Evolutionary conservation across 2,329 filamentous ascomycete genomes (phyloP).

Genomic region (Sclerotinia trifoliorum): DNA sequence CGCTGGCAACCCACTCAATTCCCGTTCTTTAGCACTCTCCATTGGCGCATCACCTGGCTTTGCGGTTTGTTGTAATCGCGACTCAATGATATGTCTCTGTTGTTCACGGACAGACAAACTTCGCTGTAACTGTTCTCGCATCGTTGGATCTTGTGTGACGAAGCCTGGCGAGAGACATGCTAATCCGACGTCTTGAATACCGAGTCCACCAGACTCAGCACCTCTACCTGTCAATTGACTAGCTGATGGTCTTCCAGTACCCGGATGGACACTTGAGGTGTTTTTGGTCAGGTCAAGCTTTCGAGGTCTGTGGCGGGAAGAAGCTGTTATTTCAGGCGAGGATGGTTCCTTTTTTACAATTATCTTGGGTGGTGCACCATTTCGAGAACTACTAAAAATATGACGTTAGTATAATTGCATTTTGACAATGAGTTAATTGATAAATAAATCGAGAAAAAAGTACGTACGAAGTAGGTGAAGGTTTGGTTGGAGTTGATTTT

Average conservation of each 20-base stretch:
- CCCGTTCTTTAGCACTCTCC: slow-evolving; percentile 55
- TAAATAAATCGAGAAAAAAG: slow-evolving; percentile 39
- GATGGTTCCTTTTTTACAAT: slow-evolving; percentile 95
- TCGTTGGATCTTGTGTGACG: slow-evolving; percentile 90
- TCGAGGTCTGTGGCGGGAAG: slow-evolving; percentile 69
- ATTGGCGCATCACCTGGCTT: slow-evolving; percentile 69
- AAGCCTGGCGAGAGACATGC: slow-evolving; percentile 95
- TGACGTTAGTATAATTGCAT: slow-evolving; percentile 25
- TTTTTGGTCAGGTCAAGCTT: slow-evolving; percentile 75
- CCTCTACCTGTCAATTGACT: slow-evolving; percentile 67
- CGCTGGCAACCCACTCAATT: slow-evolving; percentile 45
- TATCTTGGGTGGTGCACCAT: slow-evolving; percentile 67
- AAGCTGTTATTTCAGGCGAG: slow-evolving; percentile 73
- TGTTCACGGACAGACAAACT: slow-evolving; percentile 92
- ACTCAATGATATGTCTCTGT: slow-evolving; percentile 92
- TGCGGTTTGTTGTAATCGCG: slow-evolving; percentile 81
- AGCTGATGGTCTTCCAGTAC: slow-evolving; percentile 66
- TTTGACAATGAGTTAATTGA: neutral
- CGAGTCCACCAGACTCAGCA: slow-evolving; percentile 63
- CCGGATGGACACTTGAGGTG: slow-evolving; percentile 49
- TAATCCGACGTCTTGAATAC: slow-evolving; percentile 88
- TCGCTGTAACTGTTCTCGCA: slow-evolving; percentile 92
- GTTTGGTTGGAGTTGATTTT: slow-evolving; percentile 49
- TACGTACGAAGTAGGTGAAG: slow-evolving; percentile 62
- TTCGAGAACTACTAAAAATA: slow-evolving; percentile 49